Percentiles rank a stretch among this genome's conserved stretches.
phyloP scores from a whole-genome alignment of 371 early-diverging fungal genomes.

The Syncephalastrum monosporum region DNA sequence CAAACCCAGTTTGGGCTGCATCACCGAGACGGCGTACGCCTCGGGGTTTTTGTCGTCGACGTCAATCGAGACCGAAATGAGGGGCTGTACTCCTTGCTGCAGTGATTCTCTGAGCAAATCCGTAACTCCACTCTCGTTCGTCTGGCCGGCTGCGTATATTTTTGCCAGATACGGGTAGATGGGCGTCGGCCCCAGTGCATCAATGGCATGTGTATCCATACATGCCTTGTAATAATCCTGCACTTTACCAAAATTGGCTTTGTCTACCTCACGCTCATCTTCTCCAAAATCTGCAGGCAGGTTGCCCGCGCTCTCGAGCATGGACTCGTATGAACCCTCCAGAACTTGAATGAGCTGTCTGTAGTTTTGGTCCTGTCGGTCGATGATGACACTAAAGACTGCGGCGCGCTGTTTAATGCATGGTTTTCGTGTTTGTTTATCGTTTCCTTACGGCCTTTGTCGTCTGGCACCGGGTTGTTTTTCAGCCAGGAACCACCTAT shows the following conservation, averaged over 20 bases:
- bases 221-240: constrained; percentile 51
- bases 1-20: constrained; percentile 40
- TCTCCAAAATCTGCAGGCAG: constrained; percentile 7
- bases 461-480: constrained; percentile 42
- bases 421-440: background rate
- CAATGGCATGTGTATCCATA: constrained; percentile 42
- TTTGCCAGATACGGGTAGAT: constrained; percentile 29
- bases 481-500: constrained; percentile 52
- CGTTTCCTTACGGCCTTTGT: constrained; percentile 34
- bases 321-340: constrained; percentile 17
- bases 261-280: constrained; percentile 22
- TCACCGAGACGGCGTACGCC: constrained; percentile 31
- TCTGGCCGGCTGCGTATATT: too few species aligned
- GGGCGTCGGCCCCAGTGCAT: constrained; percentile 48
- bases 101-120: background rate
- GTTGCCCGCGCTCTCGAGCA: too few species aligned
- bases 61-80: constrained; percentile 31
- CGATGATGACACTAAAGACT: too few species aligned
- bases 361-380: background rate
- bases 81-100: constrained; percentile 14
- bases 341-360: background rate
- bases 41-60: constrained; percentile 50
- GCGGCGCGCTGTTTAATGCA: too few species aligned
- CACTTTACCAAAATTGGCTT: constrained; percentile 40
- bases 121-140: too few species aligned